Percentiles rank a stretch among this genome's conserved stretches.
Conservation (phyloP, 1,284 basidiomycete genomes). For the Marasmius oreades region DNA sequence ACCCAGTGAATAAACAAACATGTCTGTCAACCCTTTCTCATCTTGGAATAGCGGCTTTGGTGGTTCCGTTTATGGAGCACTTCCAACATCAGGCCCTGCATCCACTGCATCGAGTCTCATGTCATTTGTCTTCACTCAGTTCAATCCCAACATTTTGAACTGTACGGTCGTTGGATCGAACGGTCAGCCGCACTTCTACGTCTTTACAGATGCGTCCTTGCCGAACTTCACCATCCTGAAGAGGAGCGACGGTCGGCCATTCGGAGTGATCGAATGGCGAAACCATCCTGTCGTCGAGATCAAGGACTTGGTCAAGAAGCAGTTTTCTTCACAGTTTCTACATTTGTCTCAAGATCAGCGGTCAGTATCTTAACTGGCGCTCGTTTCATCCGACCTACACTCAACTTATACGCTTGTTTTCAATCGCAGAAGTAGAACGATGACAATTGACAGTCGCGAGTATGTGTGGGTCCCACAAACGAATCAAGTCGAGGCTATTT, state of each 20-base stretch:
- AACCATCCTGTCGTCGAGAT: conserved; percentile 12
- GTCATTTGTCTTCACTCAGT: conserved; percentile 11
- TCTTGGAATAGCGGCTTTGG: background rate
- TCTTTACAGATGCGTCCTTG: conserved; percentile 15
- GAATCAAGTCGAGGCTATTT: conserved; percentile 3
- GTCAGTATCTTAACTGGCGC: conserved; percentile 4
- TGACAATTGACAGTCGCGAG: conserved; percentile 9
- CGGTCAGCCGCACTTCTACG: conserved; percentile 13
- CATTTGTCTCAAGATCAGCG: conserved; percentile 11
- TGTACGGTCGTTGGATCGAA: conserved; percentile 26
- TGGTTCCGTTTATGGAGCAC: conserved; percentile 12
- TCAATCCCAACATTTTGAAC: conserved; percentile 23
- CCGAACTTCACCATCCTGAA: conserved; percentile 18
- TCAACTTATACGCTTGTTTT: background rate
- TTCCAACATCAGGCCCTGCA: conserved; percentile 2
- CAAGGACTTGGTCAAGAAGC: conserved; percentile 9
- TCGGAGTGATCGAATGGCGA: conserved; percentile 17
- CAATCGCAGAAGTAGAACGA: conserved; percentile 9
- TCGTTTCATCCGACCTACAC: background rate
- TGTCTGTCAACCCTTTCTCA: conserved; percentile 8
- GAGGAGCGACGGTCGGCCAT: conserved; percentile 15
- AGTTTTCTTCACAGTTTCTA: conserved; percentile 9
- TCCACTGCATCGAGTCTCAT: background rate
- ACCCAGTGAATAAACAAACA: background rate
- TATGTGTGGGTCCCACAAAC: conserved; percentile 12